Percentiles rank a stretch among this genome's conserved stretches.
phyloP scores from a whole-genome alignment of 2,329 filamentous ascomycete species.

The Stemphylium lycopersici region DNA sequence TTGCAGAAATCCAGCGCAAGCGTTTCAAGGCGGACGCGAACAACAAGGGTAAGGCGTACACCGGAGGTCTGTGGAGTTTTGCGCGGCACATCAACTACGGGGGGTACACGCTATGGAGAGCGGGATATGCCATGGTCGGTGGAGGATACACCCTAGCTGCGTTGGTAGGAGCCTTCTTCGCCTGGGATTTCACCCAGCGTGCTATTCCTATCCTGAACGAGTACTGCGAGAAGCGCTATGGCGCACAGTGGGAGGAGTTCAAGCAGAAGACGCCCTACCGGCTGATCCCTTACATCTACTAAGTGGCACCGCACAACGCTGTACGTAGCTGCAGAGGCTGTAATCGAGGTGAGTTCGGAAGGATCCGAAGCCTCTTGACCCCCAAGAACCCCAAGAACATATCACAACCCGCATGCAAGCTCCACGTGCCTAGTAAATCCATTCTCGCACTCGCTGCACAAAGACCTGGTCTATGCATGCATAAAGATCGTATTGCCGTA shows the following conservation, averaged over 20 bases:
- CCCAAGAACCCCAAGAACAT: neutral
- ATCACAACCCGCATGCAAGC: neutral
- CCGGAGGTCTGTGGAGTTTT: constrained; percentile 56
- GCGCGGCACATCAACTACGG: constrained; percentile 63
- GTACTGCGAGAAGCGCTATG: constrained; percentile 55
- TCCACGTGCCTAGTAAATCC: neutral
- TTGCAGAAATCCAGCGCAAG: constrained; percentile 63
- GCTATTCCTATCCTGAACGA: constrained; percentile 57
- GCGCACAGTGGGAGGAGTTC: constrained; percentile 49
- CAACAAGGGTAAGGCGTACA: constrained; percentile 61
- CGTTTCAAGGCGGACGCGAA: constrained; percentile 57
- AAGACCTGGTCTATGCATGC: constrained; percentile 2
- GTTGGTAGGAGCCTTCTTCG: constrained; percentile 50
- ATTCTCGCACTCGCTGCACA: neutral
- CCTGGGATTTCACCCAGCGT: constrained; percentile 54
- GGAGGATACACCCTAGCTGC: constrained; percentile 57
- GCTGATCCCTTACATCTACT: constrained; percentile 45
- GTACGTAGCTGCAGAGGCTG: neutral
- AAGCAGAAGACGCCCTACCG: constrained; percentile 50
- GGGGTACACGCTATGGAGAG: constrained; percentile 59
- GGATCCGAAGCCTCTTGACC: neutral
- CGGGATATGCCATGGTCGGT: constrained; percentile 56
- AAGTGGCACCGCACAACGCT: neutral
- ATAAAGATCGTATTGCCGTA: neutral
- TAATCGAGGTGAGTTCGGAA: neutral